Conservation (phyloP, 257 asterid genomes). For the Salvia rosmarinus region DNA sequence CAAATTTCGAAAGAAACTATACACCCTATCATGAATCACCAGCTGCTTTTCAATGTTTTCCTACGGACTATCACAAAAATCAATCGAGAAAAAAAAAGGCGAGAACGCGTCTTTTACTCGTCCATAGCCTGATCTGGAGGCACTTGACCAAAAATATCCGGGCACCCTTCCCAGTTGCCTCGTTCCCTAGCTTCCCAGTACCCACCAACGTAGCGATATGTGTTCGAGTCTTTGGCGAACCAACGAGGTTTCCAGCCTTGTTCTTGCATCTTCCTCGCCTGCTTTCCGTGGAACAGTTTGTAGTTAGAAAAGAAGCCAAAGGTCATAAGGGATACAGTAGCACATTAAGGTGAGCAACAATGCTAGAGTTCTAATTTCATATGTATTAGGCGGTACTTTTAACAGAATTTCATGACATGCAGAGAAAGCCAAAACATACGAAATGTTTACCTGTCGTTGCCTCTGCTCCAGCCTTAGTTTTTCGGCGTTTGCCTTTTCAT, state of each 20-base stretch:
- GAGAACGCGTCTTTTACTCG: slow-evolving; percentile 35
- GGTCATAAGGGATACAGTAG: background rate
- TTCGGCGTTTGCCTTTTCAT: slow-evolving; percentile 78
- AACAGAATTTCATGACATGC: background rate
- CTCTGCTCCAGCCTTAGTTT: slow-evolving; percentile 82
- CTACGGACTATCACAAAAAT: slow-evolving; percentile 23
- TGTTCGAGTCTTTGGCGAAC: slow-evolving; percentile 67
- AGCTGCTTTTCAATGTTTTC: slow-evolving; percentile 29
- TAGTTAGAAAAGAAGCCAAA: background rate
- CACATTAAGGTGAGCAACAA: background rate
- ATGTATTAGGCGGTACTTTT: background rate
- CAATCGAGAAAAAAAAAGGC: slow-evolving; percentile 1
- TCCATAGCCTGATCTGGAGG: slow-evolving; percentile 59
- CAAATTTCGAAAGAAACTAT: slow-evolving; percentile 30
- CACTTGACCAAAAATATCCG: slow-evolving; percentile 84
- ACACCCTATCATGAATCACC: slow-evolving; percentile 29
- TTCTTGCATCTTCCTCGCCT: slow-evolving; percentile 98
- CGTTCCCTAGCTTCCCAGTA: slow-evolving; percentile 94
- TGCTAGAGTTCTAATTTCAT: background rate
- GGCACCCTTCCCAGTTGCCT: slow-evolving; percentile 85
- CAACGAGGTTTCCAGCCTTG: slow-evolving; percentile 92
- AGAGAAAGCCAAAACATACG: background rate
- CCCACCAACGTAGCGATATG: slow-evolving; percentile 74
- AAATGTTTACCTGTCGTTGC: slow-evolving; percentile 73
- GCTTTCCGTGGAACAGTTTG: slow-evolving; percentile 24